Conservation (phyloP, 495 filamentous ascomycete genomes). For the Aspergillus nidulans region DNA sequence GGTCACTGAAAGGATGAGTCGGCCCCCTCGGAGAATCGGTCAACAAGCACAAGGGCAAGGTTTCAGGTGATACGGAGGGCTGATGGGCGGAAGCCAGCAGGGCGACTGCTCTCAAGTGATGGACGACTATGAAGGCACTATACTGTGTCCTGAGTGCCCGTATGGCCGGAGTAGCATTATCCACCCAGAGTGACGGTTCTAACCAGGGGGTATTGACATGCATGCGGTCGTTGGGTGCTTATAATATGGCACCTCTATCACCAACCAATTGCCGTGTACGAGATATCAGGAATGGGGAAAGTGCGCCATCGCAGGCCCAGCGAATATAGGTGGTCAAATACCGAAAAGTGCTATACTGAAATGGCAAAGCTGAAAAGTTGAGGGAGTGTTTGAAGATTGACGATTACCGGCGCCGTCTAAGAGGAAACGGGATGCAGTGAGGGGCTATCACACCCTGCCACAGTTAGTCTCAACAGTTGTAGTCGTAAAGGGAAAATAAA, state of each 20-base stretch:
- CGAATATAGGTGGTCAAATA: background rate
- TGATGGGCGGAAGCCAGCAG: background rate
- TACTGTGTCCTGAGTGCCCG: background rate
- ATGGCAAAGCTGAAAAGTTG: background rate
- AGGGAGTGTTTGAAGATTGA: background rate
- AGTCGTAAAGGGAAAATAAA: constrained; percentile 3
- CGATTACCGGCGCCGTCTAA: background rate
- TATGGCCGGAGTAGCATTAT: constrained; percentile 2
- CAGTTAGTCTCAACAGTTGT: constrained; percentile 11
- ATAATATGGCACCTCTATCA: constrained; percentile 6
- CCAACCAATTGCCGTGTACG: constrained; percentile 15
- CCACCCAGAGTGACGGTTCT: constrained; percentile 6
- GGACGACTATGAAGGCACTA: background rate
- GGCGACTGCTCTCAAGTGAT: background rate
- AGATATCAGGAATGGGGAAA: constrained; percentile 12
- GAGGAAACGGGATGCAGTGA: constrained; percentile 1
- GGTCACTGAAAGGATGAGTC: background rate
- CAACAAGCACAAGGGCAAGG: background rate
- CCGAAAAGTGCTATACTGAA: background rate
- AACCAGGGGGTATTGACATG: constrained; percentile 11
- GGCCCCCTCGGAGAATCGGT: background rate
- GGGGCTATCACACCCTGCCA: constrained; percentile 10
- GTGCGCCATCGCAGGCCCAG: background rate
- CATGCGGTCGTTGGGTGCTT: constrained; percentile 15
- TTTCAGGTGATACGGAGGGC: background rate